Conservation (phyloP, 352 stramenopile genomes). For the Pythium aristosporum region DNA sequence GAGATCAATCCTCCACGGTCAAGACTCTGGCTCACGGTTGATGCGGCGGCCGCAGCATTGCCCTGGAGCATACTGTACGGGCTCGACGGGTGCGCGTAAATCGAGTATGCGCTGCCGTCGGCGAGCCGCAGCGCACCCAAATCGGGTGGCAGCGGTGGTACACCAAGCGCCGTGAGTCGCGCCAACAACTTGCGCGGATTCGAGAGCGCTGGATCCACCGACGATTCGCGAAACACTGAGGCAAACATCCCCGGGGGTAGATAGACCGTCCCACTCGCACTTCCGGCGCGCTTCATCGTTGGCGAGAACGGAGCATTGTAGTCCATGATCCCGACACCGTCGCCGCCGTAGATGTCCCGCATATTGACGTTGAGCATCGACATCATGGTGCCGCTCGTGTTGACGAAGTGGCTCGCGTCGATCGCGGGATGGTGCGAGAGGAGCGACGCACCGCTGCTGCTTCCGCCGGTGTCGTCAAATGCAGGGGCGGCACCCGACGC, state of each 20-base stretch:
- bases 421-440: slow-evolving; percentile 32
- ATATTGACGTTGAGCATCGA: slow-evolving; percentile 82
- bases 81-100: slow-evolving; percentile 71
- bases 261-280: slow-evolving; percentile 20
- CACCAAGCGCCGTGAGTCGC: slow-evolving; percentile 89
- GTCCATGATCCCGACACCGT: slow-evolving; percentile 59
- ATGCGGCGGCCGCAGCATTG: slow-evolving; percentile 1
- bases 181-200: slow-evolving; percentile 86
- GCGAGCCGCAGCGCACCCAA: slow-evolving; percentile 80
- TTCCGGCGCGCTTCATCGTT: slow-evolving; percentile 46
- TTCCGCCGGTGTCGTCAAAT: slow-evolving; percentile 21
- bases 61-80: slow-evolving; percentile 49
- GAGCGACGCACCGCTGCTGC: slow-evolving; percentile 13
- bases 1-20: slow-evolving; percentile 21
- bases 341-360: slow-evolving; percentile 73
- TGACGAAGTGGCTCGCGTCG: slow-evolving; percentile 61
- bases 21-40: background rate
- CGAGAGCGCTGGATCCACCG: slow-evolving; percentile 74
- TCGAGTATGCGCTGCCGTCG: slow-evolving; percentile 72
- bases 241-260: slow-evolving; percentile 15
- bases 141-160: slow-evolving; percentile 91
- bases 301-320: slow-evolving; percentile 57
- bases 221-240: slow-evolving; percentile 44
- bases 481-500: background rate
- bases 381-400: slow-evolving; percentile 48